These are phyloP conservation scores for Trichoderma sp. DNA, from an alignment of 2,329 filamentous ascomycete genomes.

Conservation along the genomic window DNA sequence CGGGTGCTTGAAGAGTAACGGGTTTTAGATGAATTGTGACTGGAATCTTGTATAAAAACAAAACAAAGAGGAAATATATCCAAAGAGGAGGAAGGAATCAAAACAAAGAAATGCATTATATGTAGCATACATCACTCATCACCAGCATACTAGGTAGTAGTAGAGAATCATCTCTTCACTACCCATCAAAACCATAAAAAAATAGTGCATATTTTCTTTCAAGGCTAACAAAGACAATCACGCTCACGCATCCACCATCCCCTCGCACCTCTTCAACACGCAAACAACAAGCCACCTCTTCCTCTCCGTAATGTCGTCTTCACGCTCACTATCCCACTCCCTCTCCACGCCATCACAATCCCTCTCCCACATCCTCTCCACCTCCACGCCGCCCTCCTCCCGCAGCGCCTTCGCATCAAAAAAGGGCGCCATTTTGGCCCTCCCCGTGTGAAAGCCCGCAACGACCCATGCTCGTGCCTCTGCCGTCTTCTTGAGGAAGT, in stretches of 20 bases:
- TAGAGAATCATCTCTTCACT: not conserved
- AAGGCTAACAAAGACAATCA: not conserved
- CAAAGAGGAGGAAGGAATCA: slow-evolving; percentile 16
- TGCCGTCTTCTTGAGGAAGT: slow-evolving; percentile 52
- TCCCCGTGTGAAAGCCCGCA: slow-evolving; percentile 70
- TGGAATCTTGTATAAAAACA: not conserved
- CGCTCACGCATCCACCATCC: not conserved
- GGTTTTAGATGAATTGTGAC: not conserved
- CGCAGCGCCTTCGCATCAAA: slow-evolving; percentile 51
- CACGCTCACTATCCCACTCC: slow-evolving; percentile 60
- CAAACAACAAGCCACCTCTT: slow-evolving; percentile 71
- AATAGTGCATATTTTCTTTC: not conserved
- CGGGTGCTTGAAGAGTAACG: slow-evolving; percentile 47
- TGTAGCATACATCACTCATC: not conserved
- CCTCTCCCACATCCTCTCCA: slow-evolving; percentile 67
- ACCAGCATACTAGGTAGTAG: not conserved
- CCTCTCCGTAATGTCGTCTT: slow-evolving; percentile 60
- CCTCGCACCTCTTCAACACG: slow-evolving; percentile 42
- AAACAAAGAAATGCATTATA: not conserved
- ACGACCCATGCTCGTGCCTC: slow-evolving; percentile 61
- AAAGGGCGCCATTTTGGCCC: slow-evolving; percentile 63
- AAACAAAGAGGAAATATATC: slow-evolving; percentile 24
- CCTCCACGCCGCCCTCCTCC: slow-evolving; percentile 49
- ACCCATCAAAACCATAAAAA: not conserved
- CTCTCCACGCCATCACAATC: slow-evolving; percentile 63